Conservation (phyloP, 2,329 filamentous ascomycete genomes). For the Westerdykella aurantiaca region DNA sequence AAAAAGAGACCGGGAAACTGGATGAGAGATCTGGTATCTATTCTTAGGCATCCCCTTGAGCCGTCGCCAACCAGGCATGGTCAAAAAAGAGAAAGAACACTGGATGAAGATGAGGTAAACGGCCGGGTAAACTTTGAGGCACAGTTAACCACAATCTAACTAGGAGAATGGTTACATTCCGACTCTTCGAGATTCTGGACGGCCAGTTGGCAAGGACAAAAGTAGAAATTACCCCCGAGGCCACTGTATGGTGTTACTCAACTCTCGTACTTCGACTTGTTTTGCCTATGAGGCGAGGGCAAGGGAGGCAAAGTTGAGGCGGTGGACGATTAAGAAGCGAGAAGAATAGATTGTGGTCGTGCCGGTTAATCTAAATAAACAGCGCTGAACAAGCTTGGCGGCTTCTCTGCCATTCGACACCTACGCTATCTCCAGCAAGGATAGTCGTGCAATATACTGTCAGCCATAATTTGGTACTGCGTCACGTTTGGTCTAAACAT, state of each 20-base stretch:
- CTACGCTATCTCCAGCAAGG: slow-evolving; percentile 3
- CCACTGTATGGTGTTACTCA: neutral
- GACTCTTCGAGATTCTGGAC: slow-evolving; percentile 3
- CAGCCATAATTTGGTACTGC: no score
- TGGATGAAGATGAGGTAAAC: slow-evolving; percentile 4
- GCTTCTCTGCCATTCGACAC: slow-evolving; percentile 5
- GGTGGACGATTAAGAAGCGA: slow-evolving; percentile 11
- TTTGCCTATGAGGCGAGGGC: slow-evolving; percentile 1
- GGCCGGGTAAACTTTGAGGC: neutral
- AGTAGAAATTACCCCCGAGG: neutral
- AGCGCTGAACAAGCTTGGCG: slow-evolving; percentile 13
- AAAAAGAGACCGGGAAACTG: slow-evolving; percentile 5
- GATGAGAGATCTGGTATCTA: slow-evolving; percentile 5
- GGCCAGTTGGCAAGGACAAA: slow-evolving; percentile 4
- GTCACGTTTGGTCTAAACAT: no score
- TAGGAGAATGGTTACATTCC: slow-evolving; percentile 6
- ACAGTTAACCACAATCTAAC: slow-evolving; percentile 4
- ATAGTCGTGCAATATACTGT: slow-evolving; percentile 5
- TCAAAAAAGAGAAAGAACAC: slow-evolving; percentile 7
- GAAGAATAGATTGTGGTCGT: slow-evolving; percentile 13
- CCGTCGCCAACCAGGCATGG: neutral
- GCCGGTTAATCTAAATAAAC: slow-evolving; percentile 15
- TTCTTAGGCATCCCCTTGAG: slow-evolving; percentile 6
- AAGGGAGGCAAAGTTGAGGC: slow-evolving; percentile 3
- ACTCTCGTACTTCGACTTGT: neutral